Evolutionary conservation across 2,329 filamentous ascomycete genomes (phyloP), one percentile per base, ranked within the genome.

Genomic region (Diaporthe sp.): DNA sequence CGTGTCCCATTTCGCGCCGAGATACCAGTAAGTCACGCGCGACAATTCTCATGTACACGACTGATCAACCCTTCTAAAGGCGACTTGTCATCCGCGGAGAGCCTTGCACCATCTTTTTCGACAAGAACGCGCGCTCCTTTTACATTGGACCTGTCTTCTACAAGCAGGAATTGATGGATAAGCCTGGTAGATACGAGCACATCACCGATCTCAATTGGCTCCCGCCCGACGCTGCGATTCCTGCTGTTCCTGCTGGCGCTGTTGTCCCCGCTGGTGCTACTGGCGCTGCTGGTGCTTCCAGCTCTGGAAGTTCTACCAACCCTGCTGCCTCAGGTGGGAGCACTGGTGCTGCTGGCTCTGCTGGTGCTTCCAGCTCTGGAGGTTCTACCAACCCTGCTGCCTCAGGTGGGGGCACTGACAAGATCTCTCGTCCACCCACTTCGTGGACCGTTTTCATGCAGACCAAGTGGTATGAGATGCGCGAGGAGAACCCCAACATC

Each of bases 371-470:
- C 31, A 31, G 31, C 31, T 31, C 31, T 31, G 31, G 31, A 31
- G 4, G 31, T 31, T 31, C 31, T 31, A 31, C 31, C 31, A 31
- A 31, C 31, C 31, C 31, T 31, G 31, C 31, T 31, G 31, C 31
- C 31, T 31, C 31, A 31, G 31, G 31, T 31, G 31, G 31, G 31
- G 31, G 31, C 31, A 28, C 15, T 15, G 57, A 61, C 34, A 72
- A 61, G 31, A 61, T 61, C 15, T 31, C 55, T 49, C 69, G 55
- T 10, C 84, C 34, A 78, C 81, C 8, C 77, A 82, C 39, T 83
- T 39, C 49, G 15, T 77, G 75, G 75, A 75, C 67, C 22, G 25
- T 75, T n/a, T 77, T 75, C 55, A 31, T 31, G 31, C 31, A 31
- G 31, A 31, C 31, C 31, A 31, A 31, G 31, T 31, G 31, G 31